Conservation (phyloP, 805 yeast species). For the Kregervanrija delftensis region DNA sequence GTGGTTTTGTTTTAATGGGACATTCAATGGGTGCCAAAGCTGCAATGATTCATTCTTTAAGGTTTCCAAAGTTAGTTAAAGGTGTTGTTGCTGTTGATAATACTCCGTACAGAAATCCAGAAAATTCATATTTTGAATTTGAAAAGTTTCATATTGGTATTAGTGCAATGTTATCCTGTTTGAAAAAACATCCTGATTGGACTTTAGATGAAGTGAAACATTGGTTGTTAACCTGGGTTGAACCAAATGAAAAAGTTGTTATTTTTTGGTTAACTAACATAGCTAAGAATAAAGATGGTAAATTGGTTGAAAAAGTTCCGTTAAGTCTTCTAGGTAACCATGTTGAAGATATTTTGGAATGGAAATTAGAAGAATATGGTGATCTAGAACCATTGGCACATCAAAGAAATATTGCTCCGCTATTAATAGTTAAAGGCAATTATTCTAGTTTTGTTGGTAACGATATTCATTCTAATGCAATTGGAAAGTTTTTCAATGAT, state of each 20-base stretch:
- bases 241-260: slow-evolving; percentile 50
- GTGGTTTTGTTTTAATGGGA: slow-evolving; percentile 52
- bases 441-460: slow-evolving; percentile 38
- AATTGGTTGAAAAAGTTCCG: slow-evolving; percentile 45
- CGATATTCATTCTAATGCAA: slow-evolving; percentile 10
- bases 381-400: slow-evolving; percentile 18
- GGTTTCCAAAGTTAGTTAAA: slow-evolving; percentile 53
- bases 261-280: slow-evolving; percentile 71
- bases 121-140: slow-evolving; percentile 21
- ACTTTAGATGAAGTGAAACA: slow-evolving; percentile 45
- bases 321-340: slow-evolving; percentile 55
- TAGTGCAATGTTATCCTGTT: slow-evolving; percentile 8
- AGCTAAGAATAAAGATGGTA: slow-evolving; percentile 27
- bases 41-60: slow-evolving; percentile 75
- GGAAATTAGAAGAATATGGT: slow-evolving; percentile 27
- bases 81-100: slow-evolving; percentile 70
- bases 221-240: slow-evolving; percentile 51
- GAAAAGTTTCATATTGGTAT: slow-evolving; percentile 23
- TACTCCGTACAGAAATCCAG: slow-evolving; percentile 62
- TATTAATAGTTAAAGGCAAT: slow-evolving; percentile 71
- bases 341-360: slow-evolving; percentile 58
- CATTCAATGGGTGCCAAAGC: slow-evolving; percentile 94
- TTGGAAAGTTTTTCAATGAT: slow-evolving; percentile 45
- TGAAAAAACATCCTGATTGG: slow-evolving; percentile 27
- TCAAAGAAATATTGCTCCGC: slow-evolving; percentile 56